A percentile compares a stretch with the other conserved stretches of the same genome.
Conservation (phyloP, 2,329 filamentous ascomycete genomes). For the Pestalotiopsis sp. region DNA sequence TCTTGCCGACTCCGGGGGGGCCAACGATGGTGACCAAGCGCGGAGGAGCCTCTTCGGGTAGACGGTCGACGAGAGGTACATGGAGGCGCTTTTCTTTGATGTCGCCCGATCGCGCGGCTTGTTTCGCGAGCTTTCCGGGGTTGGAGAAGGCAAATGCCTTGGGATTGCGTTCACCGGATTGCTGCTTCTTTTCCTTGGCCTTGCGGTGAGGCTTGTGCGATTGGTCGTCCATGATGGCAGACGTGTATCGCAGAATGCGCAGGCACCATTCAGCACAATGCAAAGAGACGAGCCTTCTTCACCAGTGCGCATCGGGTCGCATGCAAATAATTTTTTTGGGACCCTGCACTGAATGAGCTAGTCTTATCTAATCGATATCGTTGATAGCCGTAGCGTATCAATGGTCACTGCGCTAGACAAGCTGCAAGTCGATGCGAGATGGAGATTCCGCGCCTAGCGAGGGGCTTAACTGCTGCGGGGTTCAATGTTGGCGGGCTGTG, state of each 20-base stretch:
- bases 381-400: neutral
- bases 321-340: slow-evolving; percentile 7
- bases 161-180: slow-evolving; percentile 69
- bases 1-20: slow-evolving; percentile 93
- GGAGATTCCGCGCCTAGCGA: neutral
- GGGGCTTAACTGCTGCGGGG: neutral
- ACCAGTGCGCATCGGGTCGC: neutral
- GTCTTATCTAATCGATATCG: slow-evolving; percentile 7
- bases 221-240: slow-evolving; percentile 75
- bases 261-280: neutral
- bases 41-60: slow-evolving; percentile 87
- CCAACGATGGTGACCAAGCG: slow-evolving; percentile 93
- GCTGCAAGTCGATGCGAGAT: neutral
- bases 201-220: slow-evolving; percentile 83
- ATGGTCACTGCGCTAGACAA: neutral
- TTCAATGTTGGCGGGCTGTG: neutral
- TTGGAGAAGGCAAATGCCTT: slow-evolving; percentile 66
- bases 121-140: slow-evolving; percentile 15
- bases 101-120: slow-evolving; percentile 28
- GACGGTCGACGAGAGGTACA: slow-evolving; percentile 92
- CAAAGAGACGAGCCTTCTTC: neutral
- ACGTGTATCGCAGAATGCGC: neutral
- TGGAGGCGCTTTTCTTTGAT: slow-evolving; percentile 90
- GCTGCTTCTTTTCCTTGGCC: slow-evolving; percentile 85
- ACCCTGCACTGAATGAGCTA: slow-evolving; percentile 1